Conservation (phyloP, 129 eudicot genomes). For the Smallanthus sonchifolius region DNA sequence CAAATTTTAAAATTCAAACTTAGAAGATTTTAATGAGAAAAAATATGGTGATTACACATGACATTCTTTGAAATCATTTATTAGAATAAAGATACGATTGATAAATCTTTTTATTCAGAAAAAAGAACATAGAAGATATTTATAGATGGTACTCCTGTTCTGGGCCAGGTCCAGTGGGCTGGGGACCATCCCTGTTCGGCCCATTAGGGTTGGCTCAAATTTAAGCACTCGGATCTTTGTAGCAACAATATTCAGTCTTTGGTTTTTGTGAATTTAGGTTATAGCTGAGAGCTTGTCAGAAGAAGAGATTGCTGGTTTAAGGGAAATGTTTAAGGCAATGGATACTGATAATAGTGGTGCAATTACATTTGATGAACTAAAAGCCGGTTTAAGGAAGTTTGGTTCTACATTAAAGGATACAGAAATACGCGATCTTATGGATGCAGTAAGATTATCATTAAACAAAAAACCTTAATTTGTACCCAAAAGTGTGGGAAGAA, state of each 20-base stretch:
- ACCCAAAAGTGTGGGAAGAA: background rate
- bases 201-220: background rate
- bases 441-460: constrained; percentile 45
- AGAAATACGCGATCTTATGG: constrained; percentile 89
- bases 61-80: too few species aligned
- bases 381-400: constrained; percentile 71
- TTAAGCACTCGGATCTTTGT: background rate
- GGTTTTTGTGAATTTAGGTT: constrained; percentile 35
- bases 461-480: background rate
- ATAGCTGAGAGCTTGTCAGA: constrained; percentile 90
- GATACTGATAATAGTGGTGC: constrained; percentile 63
- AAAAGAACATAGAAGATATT: background rate
- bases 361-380: constrained; percentile 82
- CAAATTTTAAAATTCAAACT: too few species aligned
- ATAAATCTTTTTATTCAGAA: background rate
- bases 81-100: too few species aligned
- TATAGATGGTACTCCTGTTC: background rate
- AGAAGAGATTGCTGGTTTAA: constrained; percentile 86
- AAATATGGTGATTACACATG: too few species aligned
- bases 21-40: too few species aligned
- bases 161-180: background rate
- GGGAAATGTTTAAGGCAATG: constrained; percentile 65
- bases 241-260: background rate
- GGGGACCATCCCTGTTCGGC: background rate
- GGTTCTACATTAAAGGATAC: constrained; percentile 81